phyloP scores from a whole-genome alignment of 202 grass and related monocot genomes.

The Sporobolus alterniflorus region DNA sequence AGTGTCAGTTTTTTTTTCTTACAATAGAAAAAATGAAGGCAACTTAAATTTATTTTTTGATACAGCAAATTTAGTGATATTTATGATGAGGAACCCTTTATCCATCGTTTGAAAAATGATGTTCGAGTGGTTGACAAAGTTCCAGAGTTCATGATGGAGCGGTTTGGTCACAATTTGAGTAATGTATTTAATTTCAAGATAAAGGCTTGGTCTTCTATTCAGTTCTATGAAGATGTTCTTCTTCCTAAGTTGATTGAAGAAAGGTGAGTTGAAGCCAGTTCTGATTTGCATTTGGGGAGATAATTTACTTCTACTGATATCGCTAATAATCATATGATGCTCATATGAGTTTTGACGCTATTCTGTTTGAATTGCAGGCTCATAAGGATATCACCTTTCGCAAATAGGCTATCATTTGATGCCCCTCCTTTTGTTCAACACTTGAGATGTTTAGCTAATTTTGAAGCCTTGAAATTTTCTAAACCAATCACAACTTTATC shows the following conservation, averaged over 20 bases:
- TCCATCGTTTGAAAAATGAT: conserved; percentile 82
- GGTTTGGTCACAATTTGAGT: conserved; percentile 92
- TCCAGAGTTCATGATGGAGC: conserved; percentile 90
- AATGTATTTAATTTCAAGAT: conserved; percentile 99
- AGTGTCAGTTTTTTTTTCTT: background rate
- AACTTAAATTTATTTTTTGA: conserved; percentile 16
- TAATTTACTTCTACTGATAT: background rate
- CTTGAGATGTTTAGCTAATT: conserved; percentile 93
- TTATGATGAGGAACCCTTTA: conserved; percentile 86
- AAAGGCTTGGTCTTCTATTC: conserved; percentile 91
- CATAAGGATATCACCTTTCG: conserved; percentile 97
- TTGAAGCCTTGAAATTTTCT: conserved; percentile 94
- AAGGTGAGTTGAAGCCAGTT: conserved; percentile 59
- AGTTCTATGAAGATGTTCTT: conserved; percentile 82
- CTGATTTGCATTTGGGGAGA: conserved; percentile 24
- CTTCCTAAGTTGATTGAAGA: conserved; percentile 96
- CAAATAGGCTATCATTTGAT: conserved; percentile 91
- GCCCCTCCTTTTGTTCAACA: conserved; percentile 79
- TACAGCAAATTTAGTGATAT: conserved; percentile 98
- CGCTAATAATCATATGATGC: conserved; percentile 5
- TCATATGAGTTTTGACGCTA: conserved; percentile 4
- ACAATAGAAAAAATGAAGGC: background rate
- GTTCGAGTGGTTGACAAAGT: conserved; percentile 84
- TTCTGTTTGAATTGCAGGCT: conserved; percentile 57
- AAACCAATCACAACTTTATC: conserved; percentile 73